Evolutionary conservation across 805 yeast species (phyloP).

Genomic region (Naumovozyma castellii): DNA sequence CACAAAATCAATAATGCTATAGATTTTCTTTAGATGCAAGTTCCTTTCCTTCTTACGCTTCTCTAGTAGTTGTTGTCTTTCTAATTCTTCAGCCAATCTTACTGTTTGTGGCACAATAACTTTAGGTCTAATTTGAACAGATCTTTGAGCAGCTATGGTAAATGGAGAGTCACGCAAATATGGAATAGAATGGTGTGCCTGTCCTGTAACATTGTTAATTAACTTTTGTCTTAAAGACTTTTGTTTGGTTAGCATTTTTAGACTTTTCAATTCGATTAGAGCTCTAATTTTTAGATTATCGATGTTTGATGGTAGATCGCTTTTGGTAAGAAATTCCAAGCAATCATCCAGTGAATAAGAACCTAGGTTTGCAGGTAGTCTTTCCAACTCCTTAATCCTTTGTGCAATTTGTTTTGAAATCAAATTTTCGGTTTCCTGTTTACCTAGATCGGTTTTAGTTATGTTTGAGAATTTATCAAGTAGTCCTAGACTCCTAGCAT

Average conservation of each 20-base stretch:
- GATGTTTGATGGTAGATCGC: constrained; percentile 36
- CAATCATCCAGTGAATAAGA: constrained; percentile 39
- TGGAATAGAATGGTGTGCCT: constrained; percentile 47
- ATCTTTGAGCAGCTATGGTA: constrained; percentile 58
- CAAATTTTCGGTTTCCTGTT: constrained; percentile 41
- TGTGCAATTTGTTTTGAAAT: constrained; percentile 45
- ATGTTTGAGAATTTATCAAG: constrained; percentile 20
- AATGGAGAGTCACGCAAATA: constrained; percentile 44
- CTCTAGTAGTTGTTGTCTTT: constrained; percentile 60
- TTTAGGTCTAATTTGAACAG: constrained; percentile 58
- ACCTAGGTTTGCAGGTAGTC: constrained; percentile 61
- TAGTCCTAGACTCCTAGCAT: constrained; percentile 26
- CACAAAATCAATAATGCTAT: constrained; percentile 28
- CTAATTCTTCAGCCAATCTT: constrained; percentile 63
- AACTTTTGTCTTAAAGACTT: constrained; percentile 57
- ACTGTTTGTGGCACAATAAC: constrained; percentile 67
- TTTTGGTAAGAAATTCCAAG: constrained; percentile 35
- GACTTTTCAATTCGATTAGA: constrained; percentile 58
- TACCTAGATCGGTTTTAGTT: constrained; percentile 36
- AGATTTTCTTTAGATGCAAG: constrained; percentile 42
- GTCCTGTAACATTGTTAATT: constrained; percentile 42
- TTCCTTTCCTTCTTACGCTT: constrained; percentile 42
- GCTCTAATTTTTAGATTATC: constrained; percentile 59
- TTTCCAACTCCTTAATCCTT: constrained; percentile 53
- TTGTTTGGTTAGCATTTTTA: constrained; percentile 58